Evolutionary conservation across 331 rosid species (phyloP).

Genomic region (Erythrophleum ivorense): DNA sequence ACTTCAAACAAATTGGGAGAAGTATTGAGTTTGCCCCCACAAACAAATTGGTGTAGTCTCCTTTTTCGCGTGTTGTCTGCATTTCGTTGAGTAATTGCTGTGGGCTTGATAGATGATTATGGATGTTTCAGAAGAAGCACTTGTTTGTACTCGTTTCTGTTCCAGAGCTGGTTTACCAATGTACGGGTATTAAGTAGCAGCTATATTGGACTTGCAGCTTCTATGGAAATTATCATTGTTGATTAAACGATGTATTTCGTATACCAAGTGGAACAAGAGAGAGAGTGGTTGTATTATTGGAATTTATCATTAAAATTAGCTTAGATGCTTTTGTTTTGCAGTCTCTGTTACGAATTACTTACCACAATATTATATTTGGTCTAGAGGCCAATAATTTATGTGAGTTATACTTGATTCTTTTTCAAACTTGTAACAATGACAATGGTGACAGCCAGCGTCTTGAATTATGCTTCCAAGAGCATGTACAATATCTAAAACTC

Average conservation of each 20-base stretch:
- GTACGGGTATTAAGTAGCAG: too few species aligned
- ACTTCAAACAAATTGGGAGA: too few species aligned
- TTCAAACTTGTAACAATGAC: too few species aligned
- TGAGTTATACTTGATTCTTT: too few species aligned
- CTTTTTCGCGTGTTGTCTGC: too few species aligned
- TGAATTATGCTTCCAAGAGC: too few species aligned
- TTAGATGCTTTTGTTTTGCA: neutral
- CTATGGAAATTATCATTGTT: neutral
- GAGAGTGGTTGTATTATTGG: neutral
- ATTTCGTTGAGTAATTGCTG: neutral
- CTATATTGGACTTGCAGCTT: too few species aligned
- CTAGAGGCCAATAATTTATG: neutral
- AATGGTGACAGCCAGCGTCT: too few species aligned
- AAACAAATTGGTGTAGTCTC: too few species aligned
- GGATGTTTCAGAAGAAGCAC: neutral
- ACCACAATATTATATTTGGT: neutral
- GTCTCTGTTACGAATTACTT: neutral
- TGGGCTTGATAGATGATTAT: neutral
- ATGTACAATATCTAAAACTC: too few species aligned
- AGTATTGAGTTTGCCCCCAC: too few species aligned
- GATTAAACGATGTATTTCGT: neutral
- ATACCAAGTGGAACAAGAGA: neutral
- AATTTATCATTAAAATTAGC: neutral
- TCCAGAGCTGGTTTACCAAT: neutral
- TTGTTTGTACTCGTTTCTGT: too few species aligned